Conservation (phyloP, 2,329 filamentous ascomycete genomes). For the Phyllosticta capitalensis region DNA sequence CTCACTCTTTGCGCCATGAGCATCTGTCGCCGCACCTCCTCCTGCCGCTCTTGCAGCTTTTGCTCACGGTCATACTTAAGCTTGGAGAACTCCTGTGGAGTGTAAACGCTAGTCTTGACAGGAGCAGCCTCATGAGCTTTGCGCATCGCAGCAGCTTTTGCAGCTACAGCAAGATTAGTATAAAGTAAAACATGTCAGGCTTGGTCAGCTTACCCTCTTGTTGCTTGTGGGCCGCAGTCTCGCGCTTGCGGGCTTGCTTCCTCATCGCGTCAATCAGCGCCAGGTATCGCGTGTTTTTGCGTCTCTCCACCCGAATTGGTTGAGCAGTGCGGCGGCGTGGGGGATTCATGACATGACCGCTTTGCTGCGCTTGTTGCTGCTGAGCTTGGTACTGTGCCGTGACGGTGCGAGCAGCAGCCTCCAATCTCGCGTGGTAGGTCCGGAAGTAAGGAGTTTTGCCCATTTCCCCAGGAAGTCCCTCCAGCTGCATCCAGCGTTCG, state of each 20-base stretch:
- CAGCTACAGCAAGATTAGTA: constrained; percentile 20
- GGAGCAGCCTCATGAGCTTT: constrained; percentile 66
- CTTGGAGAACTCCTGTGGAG: constrained; percentile 82
- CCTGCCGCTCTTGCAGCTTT: constrained; percentile 47
- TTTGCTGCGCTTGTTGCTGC: constrained; percentile 42
- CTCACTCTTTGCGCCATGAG: constrained; percentile 43
- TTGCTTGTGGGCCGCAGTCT: constrained; percentile 76
- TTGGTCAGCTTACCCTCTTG: constrained; percentile 51
- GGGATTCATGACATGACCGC: constrained; percentile 40
- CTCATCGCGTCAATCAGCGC: constrained; percentile 90
- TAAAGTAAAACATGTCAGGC: background rate
- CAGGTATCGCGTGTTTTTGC: constrained; percentile 77
- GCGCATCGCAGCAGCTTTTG: constrained; percentile 63
- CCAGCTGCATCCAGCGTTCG: constrained; percentile 87
- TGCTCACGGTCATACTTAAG: constrained; percentile 82
- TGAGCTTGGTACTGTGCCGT: constrained; percentile 48
- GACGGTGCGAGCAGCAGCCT: constrained; percentile 52
- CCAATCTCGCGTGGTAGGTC: constrained; percentile 54
- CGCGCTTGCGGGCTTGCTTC: constrained; percentile 88
- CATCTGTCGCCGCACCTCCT: constrained; percentile 56
- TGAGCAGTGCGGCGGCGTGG: constrained; percentile 59
- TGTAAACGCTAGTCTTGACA: constrained; percentile 52
- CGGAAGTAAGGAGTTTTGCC: constrained; percentile 94
- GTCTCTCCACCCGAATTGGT: constrained; percentile 75
- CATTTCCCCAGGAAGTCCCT: constrained; percentile 87